Conservation (phyloP, 495 filamentous ascomycete genomes). For the Tetracladium setigerum region DNA sequence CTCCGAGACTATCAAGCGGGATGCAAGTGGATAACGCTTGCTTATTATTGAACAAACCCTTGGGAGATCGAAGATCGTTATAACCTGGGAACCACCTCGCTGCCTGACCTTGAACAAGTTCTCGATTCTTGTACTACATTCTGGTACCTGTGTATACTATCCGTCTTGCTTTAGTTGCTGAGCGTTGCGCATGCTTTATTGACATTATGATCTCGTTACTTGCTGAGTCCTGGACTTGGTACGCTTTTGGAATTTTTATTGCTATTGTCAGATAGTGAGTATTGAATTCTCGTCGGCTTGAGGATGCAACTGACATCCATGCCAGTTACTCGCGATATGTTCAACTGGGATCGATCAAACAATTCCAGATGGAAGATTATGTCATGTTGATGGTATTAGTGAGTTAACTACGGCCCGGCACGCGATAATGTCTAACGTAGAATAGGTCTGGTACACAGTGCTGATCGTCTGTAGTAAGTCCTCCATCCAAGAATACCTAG, state of each 20-base stretch:
- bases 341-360: constrained; percentile 34
- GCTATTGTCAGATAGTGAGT: constrained; percentile 34
- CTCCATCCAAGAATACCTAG: too few relatives aligned
- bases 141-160: too few relatives aligned
- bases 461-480: constrained; percentile 34
- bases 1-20: too few relatives aligned
- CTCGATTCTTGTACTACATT: too few relatives aligned
- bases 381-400: constrained; percentile 49
- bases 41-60: too few relatives aligned
- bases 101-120: too few relatives aligned
- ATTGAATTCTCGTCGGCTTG: background rate
- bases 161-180: too few relatives aligned
- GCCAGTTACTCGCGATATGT: constrained; percentile 30
- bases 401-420: constrained; percentile 12
- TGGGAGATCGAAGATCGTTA: too few relatives aligned
- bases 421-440: constrained; percentile 1
- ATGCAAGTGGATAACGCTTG: too few relatives aligned
- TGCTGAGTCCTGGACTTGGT: constrained; percentile 44
- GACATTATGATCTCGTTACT: constrained; percentile 21
- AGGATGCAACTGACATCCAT: background rate
- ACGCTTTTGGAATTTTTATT: constrained; percentile 30
- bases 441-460: constrained; percentile 43
- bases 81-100: too few relatives aligned
- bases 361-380: constrained; percentile 50
- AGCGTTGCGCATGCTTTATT: too few relatives aligned